These are phyloP conservation scores for Boletus sensibilis DNA, from an alignment of 768 basidiomycete species.

Conservation along the genomic window DNA sequence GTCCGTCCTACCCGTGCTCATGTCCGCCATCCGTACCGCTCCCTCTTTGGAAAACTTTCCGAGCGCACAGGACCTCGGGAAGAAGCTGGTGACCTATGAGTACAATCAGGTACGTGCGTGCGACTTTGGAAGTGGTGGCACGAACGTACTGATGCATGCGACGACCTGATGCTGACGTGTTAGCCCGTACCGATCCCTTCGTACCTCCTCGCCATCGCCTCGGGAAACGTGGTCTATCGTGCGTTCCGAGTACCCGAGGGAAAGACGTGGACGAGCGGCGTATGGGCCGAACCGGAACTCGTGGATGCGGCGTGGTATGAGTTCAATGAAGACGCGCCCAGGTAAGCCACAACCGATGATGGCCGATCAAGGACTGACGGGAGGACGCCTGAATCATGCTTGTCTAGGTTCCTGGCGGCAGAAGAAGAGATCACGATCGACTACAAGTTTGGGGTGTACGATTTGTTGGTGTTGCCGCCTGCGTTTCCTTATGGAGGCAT, in stretches of 20 bases:
- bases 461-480: constrained; percentile 83
- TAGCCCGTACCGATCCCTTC: constrained; percentile 82
- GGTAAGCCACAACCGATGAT: constrained; percentile 37
- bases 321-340: constrained; percentile 81
- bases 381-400: no score
- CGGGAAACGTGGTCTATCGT: constrained; percentile 76
- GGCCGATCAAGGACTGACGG: not conserved
- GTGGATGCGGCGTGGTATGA: constrained; percentile 83
- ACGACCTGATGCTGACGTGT: not conserved
- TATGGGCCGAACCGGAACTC: constrained; percentile 88
- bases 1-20: constrained; percentile 76
- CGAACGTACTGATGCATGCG: not conserved
- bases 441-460: constrained; percentile 86
- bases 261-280: constrained; percentile 75
- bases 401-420: constrained; percentile 62
- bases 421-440: constrained; percentile 68
- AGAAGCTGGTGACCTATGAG: constrained; percentile 66
- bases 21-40: constrained; percentile 80
- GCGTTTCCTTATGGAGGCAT: constrained; percentile 92
- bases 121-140: not conserved
- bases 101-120: constrained; percentile 66
- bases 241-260: constrained; percentile 58
- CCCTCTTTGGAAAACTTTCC: constrained; percentile 71
- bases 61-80: constrained; percentile 65
- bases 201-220: constrained; percentile 87